Conservation (phyloP, 352 stramenopile species). For the Phytopythium boreale region DNA sequence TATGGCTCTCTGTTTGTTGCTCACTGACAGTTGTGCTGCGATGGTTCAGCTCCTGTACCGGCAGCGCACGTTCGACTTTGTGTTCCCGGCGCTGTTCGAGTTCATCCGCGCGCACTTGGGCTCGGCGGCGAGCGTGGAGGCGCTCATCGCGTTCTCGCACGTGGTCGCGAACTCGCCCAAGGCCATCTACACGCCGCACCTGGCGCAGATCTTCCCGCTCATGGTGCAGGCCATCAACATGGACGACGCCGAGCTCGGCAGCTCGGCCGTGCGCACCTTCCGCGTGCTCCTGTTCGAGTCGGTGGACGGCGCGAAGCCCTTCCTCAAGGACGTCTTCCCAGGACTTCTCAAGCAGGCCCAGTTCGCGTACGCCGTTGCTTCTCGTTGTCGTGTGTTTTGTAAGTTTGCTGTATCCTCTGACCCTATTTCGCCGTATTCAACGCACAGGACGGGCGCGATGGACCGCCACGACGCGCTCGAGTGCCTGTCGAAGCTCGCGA, state of each 20-base stretch:
- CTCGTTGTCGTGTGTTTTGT: not conserved
- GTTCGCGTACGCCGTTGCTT: slow-evolving; percentile 42
- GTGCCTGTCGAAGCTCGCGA: slow-evolving; percentile 72
- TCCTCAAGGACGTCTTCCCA: slow-evolving; percentile 82
- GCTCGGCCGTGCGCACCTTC: slow-evolving; percentile 77
- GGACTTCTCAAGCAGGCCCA: slow-evolving; percentile 82
- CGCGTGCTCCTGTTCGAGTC: slow-evolving; percentile 74
- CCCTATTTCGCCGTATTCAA: too few species aligned
- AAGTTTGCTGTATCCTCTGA: not conserved
- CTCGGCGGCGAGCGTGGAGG: slow-evolving; percentile 44
- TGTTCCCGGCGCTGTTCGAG: slow-evolving; percentile 67
- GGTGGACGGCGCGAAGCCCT: slow-evolving; percentile 76
- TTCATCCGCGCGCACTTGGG: slow-evolving; percentile 47
- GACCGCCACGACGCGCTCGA: slow-evolving; percentile 74
- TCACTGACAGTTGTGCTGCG: not conserved
- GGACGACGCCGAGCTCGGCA: slow-evolving; percentile 66
- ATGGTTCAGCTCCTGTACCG: slow-evolving; percentile 64
- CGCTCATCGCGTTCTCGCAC: slow-evolving; percentile 74
- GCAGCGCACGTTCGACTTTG: slow-evolving; percentile 77
- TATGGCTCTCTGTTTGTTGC: not conserved
- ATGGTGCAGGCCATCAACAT: slow-evolving; percentile 83
- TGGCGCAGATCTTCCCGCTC: slow-evolving; percentile 78
- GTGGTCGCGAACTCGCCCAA: slow-evolving; percentile 81
- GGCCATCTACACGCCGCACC: slow-evolving; percentile 70
- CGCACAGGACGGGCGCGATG: slow-evolving; percentile 44